Percentiles rank a stretch among this genome's conserved stretches.
Evolutionary conservation across 352 stramenopile species (phyloP).

Genomic region (Pythium plurisporium): DNA sequence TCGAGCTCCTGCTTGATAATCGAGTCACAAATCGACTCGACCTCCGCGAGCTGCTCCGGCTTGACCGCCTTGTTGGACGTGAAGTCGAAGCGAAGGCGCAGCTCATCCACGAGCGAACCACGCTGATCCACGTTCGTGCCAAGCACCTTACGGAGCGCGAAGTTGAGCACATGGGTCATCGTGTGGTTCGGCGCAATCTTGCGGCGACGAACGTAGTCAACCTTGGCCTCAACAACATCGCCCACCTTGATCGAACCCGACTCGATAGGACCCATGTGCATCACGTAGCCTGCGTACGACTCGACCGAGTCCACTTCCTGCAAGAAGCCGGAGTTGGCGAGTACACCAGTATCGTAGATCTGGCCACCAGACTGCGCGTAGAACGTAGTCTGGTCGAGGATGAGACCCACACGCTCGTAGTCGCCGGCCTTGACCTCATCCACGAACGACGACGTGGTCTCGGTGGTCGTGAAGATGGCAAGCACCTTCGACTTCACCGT

Average conservation of each 20-base stretch:
- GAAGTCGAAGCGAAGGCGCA: slow-evolving; percentile 99
- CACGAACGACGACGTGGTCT: slow-evolving; percentile 81
- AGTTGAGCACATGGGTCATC: slow-evolving; percentile 99
- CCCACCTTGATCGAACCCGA: slow-evolving; percentile 79
- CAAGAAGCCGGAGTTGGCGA: slow-evolving; percentile 47
- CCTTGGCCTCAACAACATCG: slow-evolving; percentile 79
- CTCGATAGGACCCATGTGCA: slow-evolving; percentile 90
- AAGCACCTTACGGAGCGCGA: slow-evolving; percentile 93
- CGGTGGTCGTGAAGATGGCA: slow-evolving; percentile 93
- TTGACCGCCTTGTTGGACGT: slow-evolving; percentile 95
- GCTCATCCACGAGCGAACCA: slow-evolving; percentile 95
- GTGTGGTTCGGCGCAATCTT: slow-evolving; percentile 98
- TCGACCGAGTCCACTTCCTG: slow-evolving; percentile 90
- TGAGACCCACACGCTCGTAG: slow-evolving; percentile 91
- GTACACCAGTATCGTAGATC: slow-evolving; percentile 90
- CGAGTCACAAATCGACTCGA: slow-evolving; percentile 87
- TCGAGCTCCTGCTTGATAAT: slow-evolving; percentile 89
- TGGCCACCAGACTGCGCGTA: slow-evolving; percentile 98
- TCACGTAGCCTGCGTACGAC: slow-evolving; percentile 94
- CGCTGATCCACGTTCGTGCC: slow-evolving; percentile 94
- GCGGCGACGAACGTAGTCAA: slow-evolving; percentile 93
- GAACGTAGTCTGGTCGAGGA: slow-evolving; percentile 97
- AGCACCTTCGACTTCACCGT: slow-evolving; percentile 82
- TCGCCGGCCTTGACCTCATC: slow-evolving; percentile 68
- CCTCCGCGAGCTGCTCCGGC: slow-evolving; percentile 78